These are phyloP conservation scores for Gryganskiella cystojenkinii DNA, from an alignment of 192 early-diverging fungal species.

Conservation along the genomic window DNA sequence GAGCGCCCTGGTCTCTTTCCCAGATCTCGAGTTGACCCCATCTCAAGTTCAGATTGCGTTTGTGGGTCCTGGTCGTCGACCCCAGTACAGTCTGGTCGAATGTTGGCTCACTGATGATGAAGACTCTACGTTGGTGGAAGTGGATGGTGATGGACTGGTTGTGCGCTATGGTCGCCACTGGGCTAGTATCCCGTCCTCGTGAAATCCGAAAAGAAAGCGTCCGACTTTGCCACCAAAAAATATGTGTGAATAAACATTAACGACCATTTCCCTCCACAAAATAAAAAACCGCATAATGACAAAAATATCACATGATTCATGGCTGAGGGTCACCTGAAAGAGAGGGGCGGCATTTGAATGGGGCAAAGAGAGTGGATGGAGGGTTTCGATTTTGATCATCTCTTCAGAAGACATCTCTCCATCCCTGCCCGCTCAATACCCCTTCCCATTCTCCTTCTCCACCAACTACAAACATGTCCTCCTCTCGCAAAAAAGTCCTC, in stretches of 20 bases:
- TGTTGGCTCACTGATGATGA: conserved; percentile 41
- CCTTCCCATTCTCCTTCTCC: neutral
- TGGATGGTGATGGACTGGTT: conserved; percentile 41
- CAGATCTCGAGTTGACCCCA: conserved; percentile 33
- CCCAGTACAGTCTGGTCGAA: conserved; percentile 26
- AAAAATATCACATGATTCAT: neutral
- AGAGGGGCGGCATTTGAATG: too few relatives aligned
- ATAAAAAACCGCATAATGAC: neutral
- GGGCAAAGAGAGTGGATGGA: too few relatives aligned
- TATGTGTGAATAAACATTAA: neutral
- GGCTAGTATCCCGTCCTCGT: conserved; percentile 28
- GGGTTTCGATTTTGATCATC: neutral
- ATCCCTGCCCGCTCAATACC: neutral
- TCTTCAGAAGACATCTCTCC: neutral
- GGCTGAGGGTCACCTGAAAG: neutral
- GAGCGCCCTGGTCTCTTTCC: conserved; percentile 39
- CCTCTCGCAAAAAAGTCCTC: conserved; percentile 65
- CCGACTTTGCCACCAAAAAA: neutral
- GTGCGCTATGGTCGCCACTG: conserved; percentile 35
- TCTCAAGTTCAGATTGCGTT: conserved; percentile 33
- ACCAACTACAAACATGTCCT: conserved; percentile 17
- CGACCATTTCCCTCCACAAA: neutral
- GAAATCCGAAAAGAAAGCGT: neutral
- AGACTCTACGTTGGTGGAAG: conserved; percentile 37
- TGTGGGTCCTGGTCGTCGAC: conserved; percentile 29